Evolutionary conservation across 2,329 filamentous ascomycete genomes (phyloP).

Genomic region (Monascus ruber): DNA sequence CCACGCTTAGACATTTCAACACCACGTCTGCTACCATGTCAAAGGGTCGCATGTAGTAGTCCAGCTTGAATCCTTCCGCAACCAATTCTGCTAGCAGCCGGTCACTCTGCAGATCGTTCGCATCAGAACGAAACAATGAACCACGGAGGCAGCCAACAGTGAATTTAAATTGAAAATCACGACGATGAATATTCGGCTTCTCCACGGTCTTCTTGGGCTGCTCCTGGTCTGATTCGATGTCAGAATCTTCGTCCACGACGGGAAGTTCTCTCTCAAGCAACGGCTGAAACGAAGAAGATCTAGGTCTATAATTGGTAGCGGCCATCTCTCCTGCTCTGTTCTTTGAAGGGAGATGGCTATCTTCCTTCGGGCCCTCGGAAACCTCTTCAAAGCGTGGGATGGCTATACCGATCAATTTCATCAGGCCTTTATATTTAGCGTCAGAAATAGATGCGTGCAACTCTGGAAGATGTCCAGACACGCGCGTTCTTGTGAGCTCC

Average conservation of each 20-base stretch:
- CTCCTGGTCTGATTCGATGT: constrained; percentile 51
- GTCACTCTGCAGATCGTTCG: constrained; percentile 63
- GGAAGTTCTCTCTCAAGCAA: constrained; percentile 62
- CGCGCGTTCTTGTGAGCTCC: constrained; percentile 79
- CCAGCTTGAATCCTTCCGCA: constrained; percentile 75
- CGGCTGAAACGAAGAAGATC: constrained; percentile 65
- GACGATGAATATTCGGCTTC: constrained; percentile 64
- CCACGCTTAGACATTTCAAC: constrained; percentile 73
- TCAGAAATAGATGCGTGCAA: constrained; percentile 88
- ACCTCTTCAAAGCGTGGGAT: constrained; percentile 65
- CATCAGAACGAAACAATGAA: constrained; percentile 78
- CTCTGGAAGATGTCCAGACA: constrained; percentile 84
- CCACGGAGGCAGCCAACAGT: constrained; percentile 89
- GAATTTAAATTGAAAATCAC: constrained; percentile 93
- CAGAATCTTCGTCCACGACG: constrained; percentile 57
- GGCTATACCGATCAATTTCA: constrained; percentile 91
- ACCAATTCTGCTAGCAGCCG: constrained; percentile 80
- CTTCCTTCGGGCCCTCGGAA: constrained; percentile 27
- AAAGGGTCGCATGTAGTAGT: constrained; percentile 77
- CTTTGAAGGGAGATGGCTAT: constrained; percentile 12
- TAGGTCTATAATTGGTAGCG: constrained; percentile 32
- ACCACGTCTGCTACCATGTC: constrained; percentile 91
- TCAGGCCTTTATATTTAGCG: constrained; percentile 89
- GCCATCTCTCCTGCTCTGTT: constrained; percentile 24
- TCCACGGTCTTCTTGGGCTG: constrained; percentile 38